Conservation (phyloP, 1,284 basidiomycete genomes). For the Boletus nobilissimus region DNA sequence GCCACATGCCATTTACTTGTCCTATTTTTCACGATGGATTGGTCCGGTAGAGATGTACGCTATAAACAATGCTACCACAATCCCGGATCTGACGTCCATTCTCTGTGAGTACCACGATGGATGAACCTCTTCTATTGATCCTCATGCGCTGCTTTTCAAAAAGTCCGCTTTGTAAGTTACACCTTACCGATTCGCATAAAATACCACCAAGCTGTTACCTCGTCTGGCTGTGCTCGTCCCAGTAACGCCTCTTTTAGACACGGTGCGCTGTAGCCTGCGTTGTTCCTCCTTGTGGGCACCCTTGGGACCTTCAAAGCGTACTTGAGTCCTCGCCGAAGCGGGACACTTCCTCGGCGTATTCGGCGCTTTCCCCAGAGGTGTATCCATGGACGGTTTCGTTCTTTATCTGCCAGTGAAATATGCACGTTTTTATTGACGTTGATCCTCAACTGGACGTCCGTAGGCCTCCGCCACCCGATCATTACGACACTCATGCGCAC, state of each 20-base stretch:
- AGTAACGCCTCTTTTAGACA: slow-evolving; percentile 60
- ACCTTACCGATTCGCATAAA: slow-evolving; percentile 88
- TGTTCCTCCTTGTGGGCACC: slow-evolving; percentile 81
- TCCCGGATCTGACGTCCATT: too few relatives aligned
- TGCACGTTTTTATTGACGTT: too few relatives aligned
- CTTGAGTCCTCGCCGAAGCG: slow-evolving; percentile 85
- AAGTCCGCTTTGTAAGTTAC: slow-evolving; percentile 90
- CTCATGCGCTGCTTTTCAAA: too few relatives aligned
- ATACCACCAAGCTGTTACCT: slow-evolving; percentile 68
- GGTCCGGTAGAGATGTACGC: too few relatives aligned
- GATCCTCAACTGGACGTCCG: neutral
- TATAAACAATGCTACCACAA: too few relatives aligned
- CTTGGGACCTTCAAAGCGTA: too few relatives aligned
- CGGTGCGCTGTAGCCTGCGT: slow-evolving; percentile 86
- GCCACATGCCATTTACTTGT: too few relatives aligned
- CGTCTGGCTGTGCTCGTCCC: neutral
- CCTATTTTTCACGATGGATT: too few relatives aligned
- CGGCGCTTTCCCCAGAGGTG: slow-evolving; percentile 84
- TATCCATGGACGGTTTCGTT: slow-evolving; percentile 86
- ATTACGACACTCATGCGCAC: slow-evolving; percentile 88
- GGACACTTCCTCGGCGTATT: slow-evolving; percentile 87
- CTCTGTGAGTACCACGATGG: too few relatives aligned
- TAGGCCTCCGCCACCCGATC: slow-evolving; percentile 90
- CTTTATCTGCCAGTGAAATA: too few relatives aligned
- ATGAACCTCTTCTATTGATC: too few relatives aligned